Conservation (phyloP, 1,139 yeast species). For the Yamadazyma songkhlaensis region DNA sequence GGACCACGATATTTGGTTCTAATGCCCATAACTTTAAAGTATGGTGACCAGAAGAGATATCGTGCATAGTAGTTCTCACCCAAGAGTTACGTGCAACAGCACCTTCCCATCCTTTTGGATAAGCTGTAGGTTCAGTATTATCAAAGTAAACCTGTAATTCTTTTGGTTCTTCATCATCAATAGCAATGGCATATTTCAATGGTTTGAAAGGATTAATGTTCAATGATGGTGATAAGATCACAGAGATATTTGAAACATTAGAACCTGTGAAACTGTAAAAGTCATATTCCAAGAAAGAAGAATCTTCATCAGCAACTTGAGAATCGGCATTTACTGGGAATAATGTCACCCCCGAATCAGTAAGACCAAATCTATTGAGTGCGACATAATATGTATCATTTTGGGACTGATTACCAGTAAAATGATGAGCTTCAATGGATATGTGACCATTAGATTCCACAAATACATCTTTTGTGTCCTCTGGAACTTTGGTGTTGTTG, state of each 20-base stretch:
- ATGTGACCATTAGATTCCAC: constrained; percentile 14
- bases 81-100: constrained; percentile 16
- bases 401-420: constrained; percentile 9
- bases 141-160: constrained; percentile 14
- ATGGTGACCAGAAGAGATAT: constrained; percentile 13
- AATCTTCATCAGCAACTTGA: constrained; percentile 12
- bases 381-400: constrained; percentile 11
- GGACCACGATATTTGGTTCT: constrained; percentile 13
- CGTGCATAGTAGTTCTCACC: constrained; percentile 15
- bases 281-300: constrained; percentile 16
- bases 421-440: constrained; percentile 16
- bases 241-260: constrained; percentile 14
- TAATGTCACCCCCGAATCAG: constrained; percentile 16
- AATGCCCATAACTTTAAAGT: constrained; percentile 15
- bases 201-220: constrained; percentile 15
- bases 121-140: constrained; percentile 11
- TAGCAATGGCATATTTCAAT: constrained; percentile 15
- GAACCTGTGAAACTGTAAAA: constrained; percentile 15
- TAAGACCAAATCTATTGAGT: constrained; percentile 13
- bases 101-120: constrained; percentile 15
- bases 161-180: constrained; percentile 16
- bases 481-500: constrained; percentile 12
- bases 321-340: constrained; percentile 15
- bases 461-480: constrained; percentile 10
- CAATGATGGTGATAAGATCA: constrained; percentile 14